Base-by-base conservation (phyloP, 495 filamentous ascomycete species). In the Aspergillus biplanus region DNA sequence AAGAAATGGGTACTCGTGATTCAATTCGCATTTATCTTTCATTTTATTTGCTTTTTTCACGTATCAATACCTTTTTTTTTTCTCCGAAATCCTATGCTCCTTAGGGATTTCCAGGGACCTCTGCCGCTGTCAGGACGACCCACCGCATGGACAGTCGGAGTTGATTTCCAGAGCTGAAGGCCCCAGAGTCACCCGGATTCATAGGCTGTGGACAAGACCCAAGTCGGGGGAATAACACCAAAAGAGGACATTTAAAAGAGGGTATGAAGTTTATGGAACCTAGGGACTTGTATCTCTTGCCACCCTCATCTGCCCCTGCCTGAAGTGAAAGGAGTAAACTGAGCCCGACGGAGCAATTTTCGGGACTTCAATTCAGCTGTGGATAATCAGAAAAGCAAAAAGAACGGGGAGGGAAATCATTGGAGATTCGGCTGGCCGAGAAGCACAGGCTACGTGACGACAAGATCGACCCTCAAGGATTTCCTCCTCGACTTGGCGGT, bases 61-160 rank as follows among this genome's bases (percentile, higher is more conserved):
- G 44, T 27, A 33, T 6, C 16, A 42, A 16, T 32, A 42, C 27
- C 33, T 46, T n/a, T 59, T 66, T 59, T 59, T 57, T 63, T 63
- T 67, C 65, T 67, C 65, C 60, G 60, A 67, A 16, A 59, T 63
- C 42, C 52, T 61, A 39, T 56, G 42, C 52, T 56, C 37, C 56
- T 58, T 46, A 21, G 18, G 48, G 16, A 31, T 49, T 56, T 59
- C 34, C 33, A 58, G 55, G 55, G 48, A 58, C 46, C 16, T n/a
- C n/a, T 27, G 27, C 63, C 52, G 63, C 59, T 59, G 54, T 62
- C 54, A 59, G 49, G 47, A 50, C 16, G 16, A 21, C 3, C n/a
- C 47, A 7, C 47, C 18, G n/a, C 46, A 49, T 5, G 46, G 15
- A 9, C 7, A 27, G 6, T 31, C 47, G 47, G 47, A 50, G 47